These are phyloP conservation scores for Apiosordaria backusii DNA, from an alignment of 495 filamentous ascomycete genomes.

Conservation along the genomic window DNA sequence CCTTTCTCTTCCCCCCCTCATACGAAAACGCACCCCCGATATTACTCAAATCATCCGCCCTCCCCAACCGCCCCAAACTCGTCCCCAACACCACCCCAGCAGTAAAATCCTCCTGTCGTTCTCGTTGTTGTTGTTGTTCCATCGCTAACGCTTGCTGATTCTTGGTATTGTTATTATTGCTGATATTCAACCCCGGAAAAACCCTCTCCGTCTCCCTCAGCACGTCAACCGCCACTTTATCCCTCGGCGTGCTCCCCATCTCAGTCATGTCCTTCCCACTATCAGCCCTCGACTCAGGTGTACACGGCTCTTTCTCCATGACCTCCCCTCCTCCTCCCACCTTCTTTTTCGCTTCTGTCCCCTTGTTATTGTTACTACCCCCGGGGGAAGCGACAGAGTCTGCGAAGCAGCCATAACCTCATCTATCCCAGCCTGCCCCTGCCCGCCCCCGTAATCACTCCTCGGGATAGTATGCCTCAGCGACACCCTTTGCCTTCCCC, in stretches of 20 bases:
- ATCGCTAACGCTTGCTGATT: not conserved
- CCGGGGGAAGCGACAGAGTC: not conserved
- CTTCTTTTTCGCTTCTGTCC: not conserved
- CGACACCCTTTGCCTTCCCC: not conserved
- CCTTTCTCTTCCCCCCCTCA: not conserved
- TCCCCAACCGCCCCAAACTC: not conserved
- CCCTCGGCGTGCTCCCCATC: constrained; percentile 7
- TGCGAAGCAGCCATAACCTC: not conserved
- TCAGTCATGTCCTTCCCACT: constrained; percentile 26
- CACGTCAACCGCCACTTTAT: not conserved
- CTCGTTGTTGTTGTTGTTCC: too few species aligned
- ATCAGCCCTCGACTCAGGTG: constrained; percentile 17
- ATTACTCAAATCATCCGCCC: not conserved
- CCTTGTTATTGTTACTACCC: too few species aligned
- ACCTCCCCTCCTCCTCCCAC: not conserved
- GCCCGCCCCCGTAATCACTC: not conserved
- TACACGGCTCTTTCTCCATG: constrained; percentile 4
- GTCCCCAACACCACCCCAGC: not conserved
- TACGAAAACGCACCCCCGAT: not conserved
- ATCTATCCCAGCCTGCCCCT: too few species aligned
- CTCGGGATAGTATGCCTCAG: not conserved
- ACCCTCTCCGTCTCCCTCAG: not conserved
- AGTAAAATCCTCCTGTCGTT: not conserved
- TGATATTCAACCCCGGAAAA: not conserved
- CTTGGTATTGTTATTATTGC: too few species aligned